Percentiles rank a stretch among this genome's conserved stretches.
These are phyloP conservation scores for Albugo candida DNA, from an alignment of 352 stramenopile species.

Conservation along the genomic window DNA sequence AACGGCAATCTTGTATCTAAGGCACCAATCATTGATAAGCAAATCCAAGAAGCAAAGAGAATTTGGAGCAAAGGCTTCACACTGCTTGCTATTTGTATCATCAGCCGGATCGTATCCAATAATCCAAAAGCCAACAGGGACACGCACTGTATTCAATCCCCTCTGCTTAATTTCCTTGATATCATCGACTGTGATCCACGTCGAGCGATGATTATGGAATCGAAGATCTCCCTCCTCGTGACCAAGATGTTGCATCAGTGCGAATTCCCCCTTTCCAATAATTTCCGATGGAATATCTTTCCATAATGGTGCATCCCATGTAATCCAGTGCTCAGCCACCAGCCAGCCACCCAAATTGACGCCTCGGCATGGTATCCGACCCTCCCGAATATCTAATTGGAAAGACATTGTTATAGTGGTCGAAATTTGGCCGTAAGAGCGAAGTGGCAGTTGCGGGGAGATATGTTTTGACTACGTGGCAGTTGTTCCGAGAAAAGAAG, in stretches of 20 bases:
- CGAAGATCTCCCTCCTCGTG: conserved; percentile 4
- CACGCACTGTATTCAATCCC: conserved; percentile 24
- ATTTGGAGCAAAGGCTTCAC: conserved; percentile 8
- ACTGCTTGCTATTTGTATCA: conserved; percentile 1
- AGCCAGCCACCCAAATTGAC: conserved; percentile 21
- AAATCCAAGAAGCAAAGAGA: conserved; percentile 18
- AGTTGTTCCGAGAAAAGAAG: too few species aligned
- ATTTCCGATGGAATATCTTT: conserved; percentile 2
- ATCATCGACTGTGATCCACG: conserved; percentile 12
- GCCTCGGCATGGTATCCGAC: conserved; percentile 26
- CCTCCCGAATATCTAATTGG: conserved; percentile 20
- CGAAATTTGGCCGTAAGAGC: too few species aligned
- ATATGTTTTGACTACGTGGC: too few species aligned
- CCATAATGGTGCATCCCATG: conserved; percentile 12
- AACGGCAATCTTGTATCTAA: conserved; percentile 25
- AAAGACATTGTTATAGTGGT: conserved; percentile 3
- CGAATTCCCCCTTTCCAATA: conserved; percentile 10
- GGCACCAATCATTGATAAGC: conserved; percentile 28
- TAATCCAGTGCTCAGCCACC: conserved; percentile 20
- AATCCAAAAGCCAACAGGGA: conserved; percentile 25
- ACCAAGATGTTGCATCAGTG: conserved; percentile 11
- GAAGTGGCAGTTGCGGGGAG: too few species aligned
- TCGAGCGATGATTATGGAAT: conserved; percentile 11
- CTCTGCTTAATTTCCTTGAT: conserved; percentile 9
- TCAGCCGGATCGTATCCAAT: conserved; percentile 18